These are phyloP conservation scores for Torulaspora indica DNA, from an alignment of 805 yeast species.

Conservation along the genomic window DNA sequence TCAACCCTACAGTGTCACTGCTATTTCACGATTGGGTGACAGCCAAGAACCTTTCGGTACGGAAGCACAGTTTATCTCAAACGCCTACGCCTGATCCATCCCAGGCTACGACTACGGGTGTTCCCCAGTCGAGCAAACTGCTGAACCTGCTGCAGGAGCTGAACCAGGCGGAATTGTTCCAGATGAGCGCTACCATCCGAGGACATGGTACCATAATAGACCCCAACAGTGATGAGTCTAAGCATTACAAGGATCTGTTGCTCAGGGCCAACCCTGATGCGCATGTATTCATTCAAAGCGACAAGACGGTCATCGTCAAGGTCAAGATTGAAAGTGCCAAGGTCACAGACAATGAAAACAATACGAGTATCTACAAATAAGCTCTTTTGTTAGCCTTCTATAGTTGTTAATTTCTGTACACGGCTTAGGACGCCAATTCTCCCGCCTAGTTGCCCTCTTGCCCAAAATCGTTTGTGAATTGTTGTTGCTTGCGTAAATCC, in stretches of 20 bases:
- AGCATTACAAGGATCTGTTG: conserved; percentile 58
- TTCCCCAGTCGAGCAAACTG: conserved; percentile 40
- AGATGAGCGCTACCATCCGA: conserved; percentile 74
- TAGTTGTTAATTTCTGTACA: conserved; percentile 6
- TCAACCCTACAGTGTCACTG: conserved; percentile 74
- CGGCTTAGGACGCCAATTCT: background rate
- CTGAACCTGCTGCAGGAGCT: conserved; percentile 63
- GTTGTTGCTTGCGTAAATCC: conserved; percentile 76
- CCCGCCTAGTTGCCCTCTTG: conserved; percentile 77
- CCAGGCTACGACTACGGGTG: conserved; percentile 22
- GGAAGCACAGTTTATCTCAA: conserved; percentile 28
- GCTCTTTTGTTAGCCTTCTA: conserved; percentile 7
- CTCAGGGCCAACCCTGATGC: conserved; percentile 65
- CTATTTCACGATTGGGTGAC: conserved; percentile 90
- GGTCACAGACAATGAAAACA: conserved; percentile 73
- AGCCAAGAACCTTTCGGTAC: conserved; percentile 42
- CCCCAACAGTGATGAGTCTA: conserved; percentile 45
- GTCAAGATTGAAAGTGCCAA: conserved; percentile 63
- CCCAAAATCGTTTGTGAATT: conserved; percentile 92
- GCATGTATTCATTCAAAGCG: conserved; percentile 58
- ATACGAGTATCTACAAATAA: conserved; percentile 37
- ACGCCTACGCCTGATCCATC: conserved; percentile 33
- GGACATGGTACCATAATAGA: conserved; percentile 62
- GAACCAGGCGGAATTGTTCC: conserved; percentile 74
- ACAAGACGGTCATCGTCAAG: conserved; percentile 60